A percentile compares a stretch with the other conserved stretches of the same genome.
Evolutionary conservation across 2,329 filamentous ascomycete genomes (phyloP).

Genomic region (Penicillium crustosum): DNA sequence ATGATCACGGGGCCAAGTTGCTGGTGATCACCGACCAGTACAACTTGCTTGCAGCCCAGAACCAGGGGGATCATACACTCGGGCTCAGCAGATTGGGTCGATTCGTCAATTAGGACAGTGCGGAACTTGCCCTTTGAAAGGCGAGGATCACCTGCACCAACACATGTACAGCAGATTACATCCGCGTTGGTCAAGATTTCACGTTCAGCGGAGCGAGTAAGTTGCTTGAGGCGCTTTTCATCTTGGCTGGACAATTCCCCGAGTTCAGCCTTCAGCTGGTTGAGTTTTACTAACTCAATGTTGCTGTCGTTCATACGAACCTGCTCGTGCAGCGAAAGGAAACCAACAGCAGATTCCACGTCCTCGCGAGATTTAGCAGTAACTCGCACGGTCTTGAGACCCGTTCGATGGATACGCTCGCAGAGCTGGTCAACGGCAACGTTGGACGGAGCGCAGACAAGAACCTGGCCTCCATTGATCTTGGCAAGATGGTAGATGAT

Average conservation of each 20-base stretch:
- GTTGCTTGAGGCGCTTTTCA: conserved; percentile 97
- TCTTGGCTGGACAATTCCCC: conserved; percentile 93
- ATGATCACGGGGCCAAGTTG: conserved; percentile 98
- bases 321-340: conserved; percentile 92
- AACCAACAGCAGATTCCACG: conserved; percentile 96
- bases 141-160: conserved; percentile 92
- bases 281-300: conserved; percentile 85
- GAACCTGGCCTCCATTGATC: conserved; percentile 88
- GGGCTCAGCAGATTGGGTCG: conserved; percentile 94
- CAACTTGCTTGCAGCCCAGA: conserved; percentile 95
- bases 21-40: conserved; percentile 97
- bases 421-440: conserved; percentile 98
- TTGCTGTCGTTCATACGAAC: conserved; percentile 98
- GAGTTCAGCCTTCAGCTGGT: conserved; percentile 85
- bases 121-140: conserved; percentile 97
- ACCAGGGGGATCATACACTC: conserved; percentile 99
- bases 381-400: conserved; percentile 92
- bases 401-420: conserved; percentile 91
- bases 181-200: conserved; percentile 95
- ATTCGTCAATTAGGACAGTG: conserved; percentile 96
- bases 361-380: conserved; percentile 99
- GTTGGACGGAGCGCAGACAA: conserved; percentile 97
- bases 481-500: conserved; percentile 98
- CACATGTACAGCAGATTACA: conserved; percentile 98
- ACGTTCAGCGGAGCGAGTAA: conserved; percentile 88